Evolutionary conservation across 2,329 filamentous ascomycete species (phyloP).

Genomic region (Arthroderma sp.): DNA sequence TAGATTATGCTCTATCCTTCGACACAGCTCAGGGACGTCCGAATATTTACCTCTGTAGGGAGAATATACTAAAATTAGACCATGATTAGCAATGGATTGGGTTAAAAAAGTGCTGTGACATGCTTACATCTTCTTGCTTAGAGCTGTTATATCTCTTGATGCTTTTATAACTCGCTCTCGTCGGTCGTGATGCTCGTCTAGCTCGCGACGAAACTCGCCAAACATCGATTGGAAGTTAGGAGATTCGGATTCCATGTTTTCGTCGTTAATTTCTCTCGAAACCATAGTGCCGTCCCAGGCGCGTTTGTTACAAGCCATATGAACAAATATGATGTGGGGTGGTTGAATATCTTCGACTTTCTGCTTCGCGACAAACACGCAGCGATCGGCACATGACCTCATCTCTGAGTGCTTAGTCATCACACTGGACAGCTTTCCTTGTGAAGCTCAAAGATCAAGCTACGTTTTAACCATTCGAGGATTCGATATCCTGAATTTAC

Average conservation of each 20-base stretch:
- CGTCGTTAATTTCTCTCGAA: constrained; percentile 6
- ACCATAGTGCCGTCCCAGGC: constrained; percentile 25
- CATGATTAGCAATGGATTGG: constrained; percentile 4
- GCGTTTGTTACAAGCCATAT: constrained; percentile 25
- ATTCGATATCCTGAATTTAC: no score
- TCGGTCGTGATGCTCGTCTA: constrained; percentile 90
- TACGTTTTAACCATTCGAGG: no score
- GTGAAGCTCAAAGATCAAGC: no score
- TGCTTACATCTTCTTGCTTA: constrained; percentile 89
- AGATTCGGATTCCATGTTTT: constrained; percentile 5
- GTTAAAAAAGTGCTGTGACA: background rate
- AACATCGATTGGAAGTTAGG: constrained; percentile 58
- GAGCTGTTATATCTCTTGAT: constrained; percentile 79
- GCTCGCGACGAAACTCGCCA: constrained; percentile 66
- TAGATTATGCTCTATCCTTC: background rate
- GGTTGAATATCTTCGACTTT: no score
- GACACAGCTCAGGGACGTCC: background rate
- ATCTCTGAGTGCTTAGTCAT: no score
- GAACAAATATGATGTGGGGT: background rate
- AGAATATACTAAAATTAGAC: constrained; percentile 53
- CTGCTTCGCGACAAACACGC: no score
- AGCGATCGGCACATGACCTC: no score
- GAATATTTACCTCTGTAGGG: constrained; percentile 55
- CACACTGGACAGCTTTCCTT: no score
- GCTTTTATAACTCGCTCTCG: constrained; percentile 82